phyloP scores from a whole-genome alignment of 805 yeast species.

The Pichia membranifaciens region DNA sequence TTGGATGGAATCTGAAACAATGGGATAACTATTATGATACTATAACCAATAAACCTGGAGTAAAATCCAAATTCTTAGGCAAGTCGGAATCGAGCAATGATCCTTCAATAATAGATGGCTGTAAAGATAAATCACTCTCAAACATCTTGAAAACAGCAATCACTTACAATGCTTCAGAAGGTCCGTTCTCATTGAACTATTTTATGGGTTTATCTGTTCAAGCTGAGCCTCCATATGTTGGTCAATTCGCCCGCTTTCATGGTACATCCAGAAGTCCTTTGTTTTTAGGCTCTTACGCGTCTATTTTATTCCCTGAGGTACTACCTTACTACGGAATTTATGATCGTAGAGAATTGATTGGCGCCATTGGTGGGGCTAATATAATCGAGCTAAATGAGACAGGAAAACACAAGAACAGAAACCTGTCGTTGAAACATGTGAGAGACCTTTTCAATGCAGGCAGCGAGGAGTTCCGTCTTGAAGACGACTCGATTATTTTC shows the following conservation, averaged over 20 bases:
- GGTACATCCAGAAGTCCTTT: constrained; percentile 49
- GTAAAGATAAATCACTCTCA: constrained; percentile 12
- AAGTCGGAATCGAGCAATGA: constrained; percentile 26
- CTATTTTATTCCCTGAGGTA: constrained; percentile 57
- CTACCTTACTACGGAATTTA: constrained; percentile 53
- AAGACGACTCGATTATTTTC: constrained; percentile 48
- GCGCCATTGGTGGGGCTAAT: constrained; percentile 43
- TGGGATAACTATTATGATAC: constrained; percentile 69
- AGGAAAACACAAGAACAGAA: constrained; percentile 26
- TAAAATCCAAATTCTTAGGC: not conserved
- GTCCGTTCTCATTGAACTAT: constrained; percentile 43
- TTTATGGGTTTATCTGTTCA: constrained; percentile 60
- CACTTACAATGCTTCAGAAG: constrained; percentile 35
- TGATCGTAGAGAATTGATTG: constrained; percentile 44
- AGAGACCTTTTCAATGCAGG: constrained; percentile 62
- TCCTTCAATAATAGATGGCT: not conserved
- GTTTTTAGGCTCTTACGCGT: constrained; percentile 55
- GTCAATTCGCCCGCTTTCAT: constrained; percentile 38
- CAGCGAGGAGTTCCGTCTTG: constrained; percentile 47
- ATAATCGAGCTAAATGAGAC: constrained; percentile 8
- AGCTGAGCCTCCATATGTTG: constrained; percentile 55
- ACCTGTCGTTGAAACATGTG: constrained; percentile 47
- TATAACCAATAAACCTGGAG: constrained; percentile 2
- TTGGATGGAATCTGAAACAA: constrained; percentile 66
- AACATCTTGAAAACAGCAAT: constrained; percentile 33